Conservation (phyloP, 192 early-diverging fungal genomes). For the Rhizoclosmatium sp. region DNA sequence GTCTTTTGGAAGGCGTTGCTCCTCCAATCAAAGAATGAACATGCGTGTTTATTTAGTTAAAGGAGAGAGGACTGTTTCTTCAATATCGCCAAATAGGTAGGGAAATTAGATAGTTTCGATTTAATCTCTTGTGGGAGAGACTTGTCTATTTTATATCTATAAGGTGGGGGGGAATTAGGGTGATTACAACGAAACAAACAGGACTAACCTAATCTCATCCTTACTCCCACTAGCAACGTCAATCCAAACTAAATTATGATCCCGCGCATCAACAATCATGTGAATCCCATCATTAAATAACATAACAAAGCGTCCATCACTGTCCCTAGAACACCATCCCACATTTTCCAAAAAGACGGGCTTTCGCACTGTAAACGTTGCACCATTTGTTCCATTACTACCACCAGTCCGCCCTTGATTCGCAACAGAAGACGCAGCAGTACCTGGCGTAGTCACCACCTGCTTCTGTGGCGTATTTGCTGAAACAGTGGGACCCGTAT, state of each 20-base stretch:
- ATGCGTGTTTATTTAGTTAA: background rate
- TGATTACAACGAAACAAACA: background rate
- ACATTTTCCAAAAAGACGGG: conserved; percentile 44
- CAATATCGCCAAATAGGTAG: conserved; percentile 49
- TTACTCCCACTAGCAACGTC: conserved; percentile 1
- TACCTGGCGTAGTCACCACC: background rate
- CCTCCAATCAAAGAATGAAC: background rate
- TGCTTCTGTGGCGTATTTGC: background rate
- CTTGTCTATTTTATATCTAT: conserved; percentile 54
- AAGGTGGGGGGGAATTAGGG: background rate
- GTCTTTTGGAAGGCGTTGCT: background rate
- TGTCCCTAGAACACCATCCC: conserved; percentile 57
- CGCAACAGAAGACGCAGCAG: conserved; percentile 8
- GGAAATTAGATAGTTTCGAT: conserved; percentile 52
- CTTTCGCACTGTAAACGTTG: background rate
- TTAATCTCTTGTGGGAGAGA: conserved; percentile 49
- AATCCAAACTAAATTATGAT: conserved; percentile 51
- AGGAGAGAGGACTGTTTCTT: background rate
- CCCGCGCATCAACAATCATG: conserved; percentile 46
- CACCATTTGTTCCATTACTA: background rate
- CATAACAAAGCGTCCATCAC: conserved; percentile 51
- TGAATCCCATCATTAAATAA: conserved; percentile 60
- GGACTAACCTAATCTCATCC: background rate
- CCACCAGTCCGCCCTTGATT: background rate
- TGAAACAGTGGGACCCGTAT: background rate